Conservation (phyloP, 2,329 filamentous ascomycete genomes). For the Colletotrichum incanum region DNA sequence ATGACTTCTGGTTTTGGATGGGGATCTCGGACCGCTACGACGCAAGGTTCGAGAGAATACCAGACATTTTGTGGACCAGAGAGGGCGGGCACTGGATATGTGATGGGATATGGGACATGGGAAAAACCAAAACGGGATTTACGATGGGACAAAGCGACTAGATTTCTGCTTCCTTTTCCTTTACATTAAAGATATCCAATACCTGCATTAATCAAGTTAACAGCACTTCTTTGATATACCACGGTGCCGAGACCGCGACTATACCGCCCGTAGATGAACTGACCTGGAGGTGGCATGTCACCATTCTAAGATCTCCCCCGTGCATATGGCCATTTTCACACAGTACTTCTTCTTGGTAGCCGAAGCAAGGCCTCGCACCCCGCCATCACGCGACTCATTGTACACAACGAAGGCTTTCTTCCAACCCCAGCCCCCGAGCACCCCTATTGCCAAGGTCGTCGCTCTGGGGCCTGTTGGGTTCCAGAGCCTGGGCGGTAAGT, state of each 20-base stretch:
- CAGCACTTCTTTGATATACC: neutral
- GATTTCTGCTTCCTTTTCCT: neutral
- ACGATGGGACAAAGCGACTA: neutral
- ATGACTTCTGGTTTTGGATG: constrained; percentile 47
- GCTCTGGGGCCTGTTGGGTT: too few relatives aligned
- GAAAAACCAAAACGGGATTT: constrained; percentile 43
- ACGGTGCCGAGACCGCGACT: neutral
- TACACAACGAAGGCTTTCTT: too few relatives aligned
- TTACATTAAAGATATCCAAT: neutral
- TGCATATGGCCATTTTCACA: too few relatives aligned
- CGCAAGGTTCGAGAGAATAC: constrained; percentile 47
- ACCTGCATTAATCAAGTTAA: neutral
- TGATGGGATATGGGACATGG: constrained; percentile 49
- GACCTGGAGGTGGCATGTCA: too few relatives aligned
- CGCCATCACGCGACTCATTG: too few relatives aligned
- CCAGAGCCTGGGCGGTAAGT: too few relatives aligned
- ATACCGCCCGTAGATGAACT: neutral
- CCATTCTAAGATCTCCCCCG: too few relatives aligned
- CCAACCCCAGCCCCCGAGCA: too few relatives aligned
- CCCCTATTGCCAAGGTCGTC: too few relatives aligned
- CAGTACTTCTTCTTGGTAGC: constrained; percentile 1
- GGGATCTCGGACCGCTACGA: constrained; percentile 44
- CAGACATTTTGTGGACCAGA: constrained; percentile 44
- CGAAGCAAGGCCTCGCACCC: too few relatives aligned
- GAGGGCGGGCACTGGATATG: constrained; percentile 47